Evolutionary conservation across 2,329 filamentous ascomycete species (phyloP).

Genomic region (Phoma herbarum): DNA sequence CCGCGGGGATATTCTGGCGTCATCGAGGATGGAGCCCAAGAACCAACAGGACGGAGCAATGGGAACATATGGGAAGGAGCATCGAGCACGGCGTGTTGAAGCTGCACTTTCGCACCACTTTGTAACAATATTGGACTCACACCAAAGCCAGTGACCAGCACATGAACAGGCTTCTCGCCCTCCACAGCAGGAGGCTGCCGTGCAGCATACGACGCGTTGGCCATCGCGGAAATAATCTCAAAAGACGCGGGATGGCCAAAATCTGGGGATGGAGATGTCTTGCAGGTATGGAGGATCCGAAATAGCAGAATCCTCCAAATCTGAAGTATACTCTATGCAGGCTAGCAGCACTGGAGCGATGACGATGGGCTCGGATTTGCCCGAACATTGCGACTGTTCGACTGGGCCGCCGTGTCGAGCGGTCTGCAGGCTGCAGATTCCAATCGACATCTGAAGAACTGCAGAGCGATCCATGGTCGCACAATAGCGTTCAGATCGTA

Average conservation of each 20-base stretch:
- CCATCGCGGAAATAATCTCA: constrained; percentile 25
- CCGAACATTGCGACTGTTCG: background rate
- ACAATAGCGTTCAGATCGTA: constrained; percentile 6
- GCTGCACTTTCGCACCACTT: background rate
- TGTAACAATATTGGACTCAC: constrained; percentile 28
- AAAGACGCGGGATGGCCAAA: too few relatives aligned
- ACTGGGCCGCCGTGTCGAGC: background rate
- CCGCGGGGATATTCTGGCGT: background rate
- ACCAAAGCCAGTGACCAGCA: constrained; percentile 50
- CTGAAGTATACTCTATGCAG: constrained; percentile 28
- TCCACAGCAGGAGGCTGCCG: constrained; percentile 42
- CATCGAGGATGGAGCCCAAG: background rate
- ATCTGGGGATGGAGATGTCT: background rate
- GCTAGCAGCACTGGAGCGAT: constrained; percentile 11
- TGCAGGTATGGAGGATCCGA: background rate
- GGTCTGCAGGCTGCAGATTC: constrained; percentile 6
- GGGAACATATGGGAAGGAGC: background rate
- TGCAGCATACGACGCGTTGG: constrained; percentile 32
- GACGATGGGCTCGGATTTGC: constrained; percentile 7
- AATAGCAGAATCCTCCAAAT: constrained; percentile 1
- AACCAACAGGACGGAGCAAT: background rate
- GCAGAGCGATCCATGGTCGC: background rate
- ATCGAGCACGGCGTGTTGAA: background rate
- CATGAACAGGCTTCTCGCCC: constrained; percentile 44
- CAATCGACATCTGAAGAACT: background rate